These are phyloP conservation scores for Neospermospora avenae DNA, from an alignment of 2,329 filamentous ascomycete genomes.

Conservation along the genomic window DNA sequence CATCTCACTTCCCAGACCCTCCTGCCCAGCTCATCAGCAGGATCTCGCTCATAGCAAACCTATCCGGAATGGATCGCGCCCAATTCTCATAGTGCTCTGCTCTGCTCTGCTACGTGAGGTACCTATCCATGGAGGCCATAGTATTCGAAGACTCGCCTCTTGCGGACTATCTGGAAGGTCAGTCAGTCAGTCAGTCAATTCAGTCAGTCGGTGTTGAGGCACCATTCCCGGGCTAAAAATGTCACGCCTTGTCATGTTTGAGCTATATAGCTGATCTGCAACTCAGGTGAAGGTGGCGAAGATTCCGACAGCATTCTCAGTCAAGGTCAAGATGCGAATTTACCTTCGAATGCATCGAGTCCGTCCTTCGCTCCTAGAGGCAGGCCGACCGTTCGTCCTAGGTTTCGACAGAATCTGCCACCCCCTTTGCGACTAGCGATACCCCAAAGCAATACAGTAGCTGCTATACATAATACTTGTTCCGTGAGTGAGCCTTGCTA, in stretches of 20 bases:
- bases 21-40: too few species aligned
- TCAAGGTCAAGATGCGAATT: slow-evolving; percentile 19
- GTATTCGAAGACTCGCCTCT: slow-evolving; percentile 84
- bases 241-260: slow-evolving; percentile 2
- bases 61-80: slow-evolving; percentile 28
- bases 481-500: slow-evolving; percentile 48
- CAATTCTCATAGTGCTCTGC: slow-evolving; percentile 19
- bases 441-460: slow-evolving; percentile 40
- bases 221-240: not conserved
- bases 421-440: slow-evolving; percentile 44
- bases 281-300: slow-evolving; percentile 44
- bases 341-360: slow-evolving; percentile 28
- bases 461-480: slow-evolving; percentile 47
- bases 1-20: too few species aligned
- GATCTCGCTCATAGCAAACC: too few species aligned
- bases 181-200: slow-evolving; percentile 40
- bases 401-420: slow-evolving; percentile 49
- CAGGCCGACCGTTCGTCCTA: slow-evolving; percentile 50
- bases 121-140: slow-evolving; percentile 77
- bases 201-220: slow-evolving; percentile 32
- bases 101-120: too few species aligned
- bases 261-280: slow-evolving; percentile 3
- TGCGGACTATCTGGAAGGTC: slow-evolving; percentile 87
- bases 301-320: slow-evolving; percentile 35
- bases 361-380: slow-evolving; percentile 53